These are phyloP conservation scores for Rhodomyrtus psidioides DNA, from an alignment of 441 rosid genomes.

Conservation along the genomic window DNA sequence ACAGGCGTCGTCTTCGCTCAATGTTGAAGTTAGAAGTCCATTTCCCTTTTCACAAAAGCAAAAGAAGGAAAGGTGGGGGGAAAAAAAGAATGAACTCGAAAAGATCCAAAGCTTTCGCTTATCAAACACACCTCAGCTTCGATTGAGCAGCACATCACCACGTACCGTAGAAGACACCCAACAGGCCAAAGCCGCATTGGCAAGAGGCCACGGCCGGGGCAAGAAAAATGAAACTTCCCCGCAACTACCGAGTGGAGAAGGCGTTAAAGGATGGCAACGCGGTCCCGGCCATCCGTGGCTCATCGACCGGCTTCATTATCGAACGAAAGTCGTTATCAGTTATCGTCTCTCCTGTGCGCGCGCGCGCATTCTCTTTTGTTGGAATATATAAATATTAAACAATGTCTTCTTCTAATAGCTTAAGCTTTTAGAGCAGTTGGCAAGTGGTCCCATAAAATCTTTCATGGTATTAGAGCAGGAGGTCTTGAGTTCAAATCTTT, in stretches of 20 bases:
- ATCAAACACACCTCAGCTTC: not conserved
- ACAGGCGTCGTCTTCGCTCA: not conserved
- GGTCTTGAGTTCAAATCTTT: too few species aligned
- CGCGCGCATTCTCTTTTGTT: not conserved
- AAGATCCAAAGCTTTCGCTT: not conserved
- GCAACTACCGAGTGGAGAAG: not conserved
- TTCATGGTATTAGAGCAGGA: too few species aligned
- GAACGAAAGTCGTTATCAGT: not conserved
- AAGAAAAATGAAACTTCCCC: not conserved
- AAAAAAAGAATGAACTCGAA: not conserved
- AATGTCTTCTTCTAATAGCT: too few species aligned
- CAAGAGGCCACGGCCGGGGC: not conserved
- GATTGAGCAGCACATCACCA: not conserved
- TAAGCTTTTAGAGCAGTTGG: too few species aligned
- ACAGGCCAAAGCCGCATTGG: not conserved
- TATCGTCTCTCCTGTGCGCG: not conserved
- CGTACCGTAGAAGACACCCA: not conserved
- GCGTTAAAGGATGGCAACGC: not conserved
- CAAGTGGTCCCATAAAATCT: too few species aligned
- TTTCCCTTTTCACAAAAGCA: not conserved
- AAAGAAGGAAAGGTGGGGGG: not conserved
- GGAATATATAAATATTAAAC: too few species aligned
- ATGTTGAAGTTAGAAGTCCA: not conserved
- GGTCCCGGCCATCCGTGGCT: not conserved
- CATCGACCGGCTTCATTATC: not conserved